Percentiles rank a stretch among this genome's conserved stretches.
phyloP scores from a whole-genome alignment of 768 basidiomycete genomes.

The Pisolithus sp. region DNA sequence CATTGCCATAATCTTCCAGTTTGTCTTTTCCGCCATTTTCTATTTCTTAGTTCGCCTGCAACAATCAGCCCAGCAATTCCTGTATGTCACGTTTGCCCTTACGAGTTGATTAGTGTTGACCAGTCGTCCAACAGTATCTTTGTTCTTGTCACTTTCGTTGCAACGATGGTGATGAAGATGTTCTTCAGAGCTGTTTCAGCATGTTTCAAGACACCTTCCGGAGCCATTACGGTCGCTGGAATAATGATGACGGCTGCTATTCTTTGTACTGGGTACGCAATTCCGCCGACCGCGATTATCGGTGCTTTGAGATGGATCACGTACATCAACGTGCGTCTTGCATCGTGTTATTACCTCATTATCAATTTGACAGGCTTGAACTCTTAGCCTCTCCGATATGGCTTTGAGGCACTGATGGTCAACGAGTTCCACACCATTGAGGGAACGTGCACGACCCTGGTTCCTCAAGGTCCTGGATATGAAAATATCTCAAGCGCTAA shows the following conservation, averaged over 20 bases:
- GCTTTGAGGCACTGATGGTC: constrained; percentile 28
- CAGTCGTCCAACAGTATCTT: constrained; percentile 46
- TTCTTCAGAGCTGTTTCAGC: constrained; percentile 68
- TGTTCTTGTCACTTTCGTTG: constrained; percentile 45
- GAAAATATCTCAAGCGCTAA: constrained; percentile 27
- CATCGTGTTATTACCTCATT: constrained; percentile 32
- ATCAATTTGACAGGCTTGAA: constrained; percentile 21
- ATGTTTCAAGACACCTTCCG: constrained; percentile 43
- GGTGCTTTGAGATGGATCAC: constrained; percentile 14
- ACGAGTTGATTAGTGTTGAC: constrained; percentile 26
- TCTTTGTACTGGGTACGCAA: constrained; percentile 39
- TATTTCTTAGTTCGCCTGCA: constrained; percentile 20
- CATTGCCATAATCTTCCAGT: constrained; percentile 23
- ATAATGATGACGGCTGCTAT: constrained; percentile 32
- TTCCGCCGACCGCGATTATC: constrained; percentile 13
- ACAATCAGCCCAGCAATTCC: constrained; percentile 11
- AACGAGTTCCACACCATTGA: constrained; percentile 43
- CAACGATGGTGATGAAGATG: constrained; percentile 60
- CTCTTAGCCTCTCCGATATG: constrained; percentile 28
- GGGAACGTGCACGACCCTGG: constrained; percentile 30
- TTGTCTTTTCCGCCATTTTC: constrained; percentile 6
- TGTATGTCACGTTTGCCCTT: constrained; percentile 6
- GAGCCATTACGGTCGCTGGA: constrained; percentile 34
- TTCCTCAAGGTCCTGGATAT: constrained; percentile 30
- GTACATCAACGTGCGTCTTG: constrained; percentile 22